Percentiles rank a stretch among this genome's conserved stretches.
phyloP scores from a whole-genome alignment of 1,284 basidiomycete genomes.

The Apiotrichum siamense region DNA sequence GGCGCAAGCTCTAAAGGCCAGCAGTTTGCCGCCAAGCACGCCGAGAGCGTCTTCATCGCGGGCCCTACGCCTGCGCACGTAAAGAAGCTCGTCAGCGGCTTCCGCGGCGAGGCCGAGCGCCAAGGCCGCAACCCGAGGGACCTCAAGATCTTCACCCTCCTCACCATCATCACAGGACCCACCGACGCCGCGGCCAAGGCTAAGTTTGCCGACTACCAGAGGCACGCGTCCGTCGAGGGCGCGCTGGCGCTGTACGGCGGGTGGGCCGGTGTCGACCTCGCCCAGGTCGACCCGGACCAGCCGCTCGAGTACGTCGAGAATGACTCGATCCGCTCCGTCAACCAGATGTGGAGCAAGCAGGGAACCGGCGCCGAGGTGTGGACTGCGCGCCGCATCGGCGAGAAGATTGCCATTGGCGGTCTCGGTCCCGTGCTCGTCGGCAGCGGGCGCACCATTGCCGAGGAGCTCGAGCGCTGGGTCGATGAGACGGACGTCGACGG shows the following conservation, averaged over 20 bases:
- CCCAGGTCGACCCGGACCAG: constrained; percentile 7
- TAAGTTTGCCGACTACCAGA: constrained; percentile 33
- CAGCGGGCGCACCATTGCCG: constrained; percentile 5
- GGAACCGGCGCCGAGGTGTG: constrained; percentile 7
- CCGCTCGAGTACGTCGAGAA: constrained; percentile 19
- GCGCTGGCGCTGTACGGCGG: constrained; percentile 42
- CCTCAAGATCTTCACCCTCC: constrained; percentile 39
- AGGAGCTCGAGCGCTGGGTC: constrained; percentile 14
- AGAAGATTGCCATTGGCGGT: constrained; percentile 17
- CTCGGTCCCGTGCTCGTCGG: constrained; percentile 14
- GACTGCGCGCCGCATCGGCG: constrained; percentile 14
- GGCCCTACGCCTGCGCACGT: constrained; percentile 9
- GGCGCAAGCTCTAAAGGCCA: constrained; percentile 37
- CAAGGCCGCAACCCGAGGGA: constrained; percentile 31
- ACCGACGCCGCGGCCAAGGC: constrained; percentile 37
- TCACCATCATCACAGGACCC: constrained; percentile 13
- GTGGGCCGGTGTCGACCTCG: constrained; percentile 14
- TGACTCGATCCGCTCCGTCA: constrained; percentile 15
- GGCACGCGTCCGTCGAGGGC: constrained; percentile 31
- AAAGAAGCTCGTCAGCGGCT: background rate
- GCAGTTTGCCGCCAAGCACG: constrained; percentile 40
- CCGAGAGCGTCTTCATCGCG: constrained; percentile 42
- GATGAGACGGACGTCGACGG: constrained; percentile 12
- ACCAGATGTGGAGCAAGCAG: constrained; percentile 19
- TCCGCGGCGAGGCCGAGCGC: constrained; percentile 20